phyloP scores from a whole-genome alignment of 2,329 filamentous ascomycete species.

The Colletotrichum karsti region DNA sequence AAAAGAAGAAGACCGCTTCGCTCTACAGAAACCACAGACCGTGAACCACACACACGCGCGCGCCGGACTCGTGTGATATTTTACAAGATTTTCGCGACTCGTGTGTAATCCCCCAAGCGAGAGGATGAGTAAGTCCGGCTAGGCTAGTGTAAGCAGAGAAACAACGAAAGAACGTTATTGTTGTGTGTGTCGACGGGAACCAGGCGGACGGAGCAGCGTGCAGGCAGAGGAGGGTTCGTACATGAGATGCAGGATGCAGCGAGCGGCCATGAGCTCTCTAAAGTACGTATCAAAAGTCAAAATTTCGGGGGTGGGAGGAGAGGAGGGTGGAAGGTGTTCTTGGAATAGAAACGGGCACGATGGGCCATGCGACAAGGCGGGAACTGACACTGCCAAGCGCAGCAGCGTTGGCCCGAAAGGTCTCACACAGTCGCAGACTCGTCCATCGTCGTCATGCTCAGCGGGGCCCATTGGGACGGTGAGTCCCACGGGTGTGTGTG shows the following conservation, averaged over 20 bases:
- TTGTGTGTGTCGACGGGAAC: background rate
- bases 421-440: slow-evolving; percentile 26
- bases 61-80: background rate
- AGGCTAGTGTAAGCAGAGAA: background rate
- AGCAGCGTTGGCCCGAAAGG: slow-evolving; percentile 18
- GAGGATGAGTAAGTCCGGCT: slow-evolving; percentile 21
- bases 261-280: background rate
- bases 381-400: slow-evolving; percentile 30
- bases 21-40: background rate
- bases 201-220: background rate
- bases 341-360: slow-evolving; percentile 18
- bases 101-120: background rate
- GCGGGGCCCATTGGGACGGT: slow-evolving; percentile 7
- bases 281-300: slow-evolving; percentile 27
- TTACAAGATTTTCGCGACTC: background rate
- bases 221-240: background rate
- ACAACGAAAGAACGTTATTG: too few relatives aligned
- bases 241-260: slow-evolving; percentile 15
- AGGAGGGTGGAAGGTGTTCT: background rate
- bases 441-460: slow-evolving; percentile 23
- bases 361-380: slow-evolving; percentile 18
- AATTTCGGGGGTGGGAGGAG: background rate
- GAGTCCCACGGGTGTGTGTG: background rate
- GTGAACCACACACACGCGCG: background rate
- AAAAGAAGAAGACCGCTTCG: background rate